phyloP scores from a whole-genome alignment of 1,284 basidiomycete species.

The Ceratobasidium theobromae region DNA sequence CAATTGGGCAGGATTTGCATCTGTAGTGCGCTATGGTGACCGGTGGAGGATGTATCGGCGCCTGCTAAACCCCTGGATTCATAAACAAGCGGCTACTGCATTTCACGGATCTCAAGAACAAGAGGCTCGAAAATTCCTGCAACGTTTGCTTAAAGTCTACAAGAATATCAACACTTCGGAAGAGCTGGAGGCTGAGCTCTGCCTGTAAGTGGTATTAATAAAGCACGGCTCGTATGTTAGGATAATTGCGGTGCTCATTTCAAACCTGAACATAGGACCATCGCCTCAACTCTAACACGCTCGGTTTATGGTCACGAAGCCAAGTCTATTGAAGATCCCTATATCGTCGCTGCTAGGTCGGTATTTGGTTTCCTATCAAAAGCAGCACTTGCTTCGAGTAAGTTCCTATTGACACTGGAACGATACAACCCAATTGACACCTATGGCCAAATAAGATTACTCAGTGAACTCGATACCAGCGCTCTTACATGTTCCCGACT shows the following conservation, averaged over 20 bases:
- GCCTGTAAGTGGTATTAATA: neutral
- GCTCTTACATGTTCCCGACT: neutral
- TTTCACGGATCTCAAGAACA: neutral
- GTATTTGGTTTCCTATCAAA: neutral
- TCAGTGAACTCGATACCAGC: conserved; percentile 13
- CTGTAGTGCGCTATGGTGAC: neutral
- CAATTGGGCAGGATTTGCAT: conserved; percentile 3
- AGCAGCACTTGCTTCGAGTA: neutral
- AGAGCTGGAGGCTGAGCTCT: neutral
- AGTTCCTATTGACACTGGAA: too few species aligned
- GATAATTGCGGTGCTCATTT: neutral
- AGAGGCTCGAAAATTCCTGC: neutral
- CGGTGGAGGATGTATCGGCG: conserved; percentile 14
- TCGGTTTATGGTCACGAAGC: conserved; percentile 13
- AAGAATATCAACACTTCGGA: neutral
- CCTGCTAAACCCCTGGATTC: conserved; percentile 14
- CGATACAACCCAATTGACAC: too few species aligned
- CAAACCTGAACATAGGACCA: neutral
- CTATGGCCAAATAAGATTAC: neutral
- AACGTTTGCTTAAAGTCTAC: neutral
- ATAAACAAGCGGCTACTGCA: neutral
- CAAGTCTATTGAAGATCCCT: neutral
- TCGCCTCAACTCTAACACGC: neutral
- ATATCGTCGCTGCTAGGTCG: neutral
- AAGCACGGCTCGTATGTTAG: neutral